Conservation (phyloP, 2,329 filamentous ascomycete genomes). For the Neonectria hederae region DNA sequence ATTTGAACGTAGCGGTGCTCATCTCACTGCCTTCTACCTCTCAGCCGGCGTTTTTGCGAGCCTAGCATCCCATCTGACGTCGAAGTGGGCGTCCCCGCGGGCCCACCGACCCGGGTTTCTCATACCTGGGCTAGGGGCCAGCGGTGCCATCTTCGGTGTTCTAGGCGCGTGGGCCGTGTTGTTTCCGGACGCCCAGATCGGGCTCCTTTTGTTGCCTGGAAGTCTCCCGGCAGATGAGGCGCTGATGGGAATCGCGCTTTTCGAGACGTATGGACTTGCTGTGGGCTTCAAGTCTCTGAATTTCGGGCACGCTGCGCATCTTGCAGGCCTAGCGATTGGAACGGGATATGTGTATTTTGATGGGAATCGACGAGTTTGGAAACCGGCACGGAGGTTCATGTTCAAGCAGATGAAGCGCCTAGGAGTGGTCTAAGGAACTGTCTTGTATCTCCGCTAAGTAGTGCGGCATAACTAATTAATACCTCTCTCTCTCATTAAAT, state of each 20-base stretch:
- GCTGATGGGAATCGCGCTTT: neutral
- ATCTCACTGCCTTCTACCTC: conserved; percentile 13
- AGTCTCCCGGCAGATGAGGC: neutral
- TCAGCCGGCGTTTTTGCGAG: conserved; percentile 1
- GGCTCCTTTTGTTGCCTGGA: neutral
- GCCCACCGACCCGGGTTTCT: neutral
- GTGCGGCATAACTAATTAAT: too few relatives aligned
- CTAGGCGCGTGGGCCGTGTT: conserved; percentile 6
- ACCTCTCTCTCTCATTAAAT: too few relatives aligned
- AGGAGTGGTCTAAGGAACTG: neutral
- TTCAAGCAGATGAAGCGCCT: conserved; percentile 5
- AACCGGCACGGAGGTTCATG: conserved; percentile 1
- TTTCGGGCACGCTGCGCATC: conserved; percentile 3
- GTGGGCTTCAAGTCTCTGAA: conserved; percentile 2
- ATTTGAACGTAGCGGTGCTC: neutral
- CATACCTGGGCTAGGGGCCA: neutral
- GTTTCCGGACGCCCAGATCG: neutral
- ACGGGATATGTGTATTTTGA: conserved; percentile 10
- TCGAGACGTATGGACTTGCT: neutral
- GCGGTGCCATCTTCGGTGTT: conserved; percentile 4
- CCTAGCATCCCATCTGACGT: conserved; percentile 3
- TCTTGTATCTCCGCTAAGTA: too few relatives aligned
- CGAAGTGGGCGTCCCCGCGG: neutral
- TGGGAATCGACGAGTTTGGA: conserved; percentile 7
- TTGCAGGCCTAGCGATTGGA: conserved; percentile 8